A percentile compares a stretch with the other conserved stretches of the same genome.
Evolutionary conservation across 2,329 filamentous ascomycete genomes (phyloP).

Genomic region (Pseudocercospora macadamiae): DNA sequence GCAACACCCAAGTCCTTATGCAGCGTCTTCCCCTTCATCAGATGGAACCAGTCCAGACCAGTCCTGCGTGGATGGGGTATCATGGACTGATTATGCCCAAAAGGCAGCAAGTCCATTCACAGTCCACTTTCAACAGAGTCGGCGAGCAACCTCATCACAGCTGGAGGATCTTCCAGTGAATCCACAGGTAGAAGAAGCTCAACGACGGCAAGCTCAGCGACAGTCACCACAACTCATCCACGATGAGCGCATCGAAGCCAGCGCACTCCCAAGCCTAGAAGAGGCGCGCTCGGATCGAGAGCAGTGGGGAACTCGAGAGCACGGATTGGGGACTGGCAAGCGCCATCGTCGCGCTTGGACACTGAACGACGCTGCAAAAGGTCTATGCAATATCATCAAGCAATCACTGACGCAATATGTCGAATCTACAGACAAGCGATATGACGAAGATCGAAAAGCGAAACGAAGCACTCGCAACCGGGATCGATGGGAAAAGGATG

Average conservation of each 20-base stretch:
- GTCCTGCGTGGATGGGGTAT: constrained; percentile 16
- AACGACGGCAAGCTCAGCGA: constrained; percentile 1
- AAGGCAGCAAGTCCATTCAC: constrained; percentile 17
- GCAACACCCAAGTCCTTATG: constrained; percentile 17
- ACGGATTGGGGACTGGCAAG: background rate
- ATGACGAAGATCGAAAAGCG: constrained; percentile 37
- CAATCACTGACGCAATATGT: constrained; percentile 26
- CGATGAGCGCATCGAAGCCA: constrained; percentile 22
- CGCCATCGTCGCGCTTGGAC: constrained; percentile 16
- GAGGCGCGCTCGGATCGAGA: constrained; percentile 20
- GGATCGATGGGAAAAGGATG: constrained; percentile 37
- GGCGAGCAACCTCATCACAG: constrained; percentile 12
- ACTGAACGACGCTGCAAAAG: constrained; percentile 12
- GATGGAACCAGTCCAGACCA: constrained; percentile 20
- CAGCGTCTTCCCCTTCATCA: background rate
- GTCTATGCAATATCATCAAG: constrained; percentile 13
- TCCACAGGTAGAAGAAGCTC: background rate
- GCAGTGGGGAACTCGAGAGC: constrained; percentile 9
- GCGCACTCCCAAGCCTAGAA: constrained; percentile 19
- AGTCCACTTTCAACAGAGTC: background rate
- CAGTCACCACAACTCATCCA: constrained; percentile 14
- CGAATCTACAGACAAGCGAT: constrained; percentile 33
- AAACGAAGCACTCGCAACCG: constrained; percentile 31
- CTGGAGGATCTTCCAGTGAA: constrained; percentile 10
- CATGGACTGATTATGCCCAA: constrained; percentile 19